Conservation (phyloP, 2,329 filamentous ascomycete species). For the Coniochaeta prunicola region DNA sequence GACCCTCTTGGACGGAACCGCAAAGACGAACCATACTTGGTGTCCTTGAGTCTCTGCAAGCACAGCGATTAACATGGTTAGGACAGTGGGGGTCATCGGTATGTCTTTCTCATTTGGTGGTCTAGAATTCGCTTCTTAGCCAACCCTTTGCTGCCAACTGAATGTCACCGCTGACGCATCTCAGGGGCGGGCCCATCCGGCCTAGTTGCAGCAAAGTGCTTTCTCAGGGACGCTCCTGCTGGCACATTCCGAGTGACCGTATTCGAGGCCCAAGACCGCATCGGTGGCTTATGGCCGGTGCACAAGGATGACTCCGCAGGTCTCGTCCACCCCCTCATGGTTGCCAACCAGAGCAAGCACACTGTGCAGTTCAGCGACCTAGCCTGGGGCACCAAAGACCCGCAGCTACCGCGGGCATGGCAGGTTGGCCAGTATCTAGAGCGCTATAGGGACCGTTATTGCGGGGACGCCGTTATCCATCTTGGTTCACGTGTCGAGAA, state of each 20-base stretch:
- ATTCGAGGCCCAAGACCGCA: constrained; percentile 56
- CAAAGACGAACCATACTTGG: background rate
- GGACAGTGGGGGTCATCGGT: constrained; percentile 47
- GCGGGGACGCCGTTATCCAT: constrained; percentile 33
- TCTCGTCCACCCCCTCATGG: constrained; percentile 58
- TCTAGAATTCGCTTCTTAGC: background rate
- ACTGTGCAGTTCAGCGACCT: constrained; percentile 68
- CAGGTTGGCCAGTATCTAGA: constrained; percentile 68
- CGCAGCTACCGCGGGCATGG: constrained; percentile 69
- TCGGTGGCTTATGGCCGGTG: constrained; percentile 74
- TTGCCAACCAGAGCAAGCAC: constrained; percentile 69
- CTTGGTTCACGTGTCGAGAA: constrained; percentile 40
- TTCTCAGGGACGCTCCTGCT: constrained; percentile 51
- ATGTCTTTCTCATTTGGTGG: constrained; percentile 3
- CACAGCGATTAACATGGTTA: constrained; percentile 26
- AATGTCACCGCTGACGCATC: background rate
- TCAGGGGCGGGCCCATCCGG: constrained; percentile 63
- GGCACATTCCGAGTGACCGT: constrained; percentile 60
- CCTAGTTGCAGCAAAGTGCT: constrained; percentile 63
- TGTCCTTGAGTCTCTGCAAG: background rate
- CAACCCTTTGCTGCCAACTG: background rate
- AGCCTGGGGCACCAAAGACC: constrained; percentile 55
- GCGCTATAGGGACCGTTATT: constrained; percentile 54
- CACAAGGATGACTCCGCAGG: constrained; percentile 38
- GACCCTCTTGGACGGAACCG: background rate